Evolutionary conservation across 1,284 basidiomycete genomes (phyloP).

Genomic region (Inonotus obliquus): DNA sequence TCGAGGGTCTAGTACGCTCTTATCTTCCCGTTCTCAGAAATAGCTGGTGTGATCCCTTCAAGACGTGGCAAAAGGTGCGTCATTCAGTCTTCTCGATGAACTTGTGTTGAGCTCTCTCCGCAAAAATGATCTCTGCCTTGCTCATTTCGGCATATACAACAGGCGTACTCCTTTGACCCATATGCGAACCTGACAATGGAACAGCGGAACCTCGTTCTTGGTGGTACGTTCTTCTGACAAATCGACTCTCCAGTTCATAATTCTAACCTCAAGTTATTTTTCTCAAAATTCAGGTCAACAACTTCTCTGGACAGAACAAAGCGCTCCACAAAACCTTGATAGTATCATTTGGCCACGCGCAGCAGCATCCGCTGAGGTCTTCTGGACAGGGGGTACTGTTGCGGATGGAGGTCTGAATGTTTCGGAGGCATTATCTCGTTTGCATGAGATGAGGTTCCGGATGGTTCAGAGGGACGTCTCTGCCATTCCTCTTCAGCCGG

Average conservation of each 20-base stretch:
- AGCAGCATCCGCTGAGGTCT: conserved; percentile 74
- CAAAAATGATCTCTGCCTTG: conserved; percentile 20
- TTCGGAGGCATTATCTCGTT: conserved; percentile 60
- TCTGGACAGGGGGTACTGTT: conserved; percentile 65
- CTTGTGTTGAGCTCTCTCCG: background rate
- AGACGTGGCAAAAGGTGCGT: conserved; percentile 56
- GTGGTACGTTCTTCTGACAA: conserved; percentile 34
- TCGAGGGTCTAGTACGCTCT: background rate
- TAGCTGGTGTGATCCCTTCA: conserved; percentile 72
- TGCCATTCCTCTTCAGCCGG: conserved; percentile 71
- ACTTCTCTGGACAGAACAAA: conserved; percentile 78
- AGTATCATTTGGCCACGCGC: conserved; percentile 75
- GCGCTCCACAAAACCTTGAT: conserved; percentile 67
- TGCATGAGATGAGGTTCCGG: conserved; percentile 73
- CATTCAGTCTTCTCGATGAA: background rate
- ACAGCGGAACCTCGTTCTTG: conserved; percentile 32
- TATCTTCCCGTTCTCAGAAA: conserved; percentile 24
- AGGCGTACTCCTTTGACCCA: conserved; percentile 72
- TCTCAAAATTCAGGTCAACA: conserved; percentile 44
- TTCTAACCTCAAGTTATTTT: conserved; percentile 7
- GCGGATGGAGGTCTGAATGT: conserved; percentile 37
- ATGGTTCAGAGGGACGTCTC: conserved; percentile 64
- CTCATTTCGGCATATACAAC: background rate
- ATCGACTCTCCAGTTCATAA: conserved; percentile 30
- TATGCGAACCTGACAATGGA: conserved; percentile 46